Base-by-base conservation (phyloP, 768 basidiomycete genomes). In the Dacryopinax spathularia region DNA sequence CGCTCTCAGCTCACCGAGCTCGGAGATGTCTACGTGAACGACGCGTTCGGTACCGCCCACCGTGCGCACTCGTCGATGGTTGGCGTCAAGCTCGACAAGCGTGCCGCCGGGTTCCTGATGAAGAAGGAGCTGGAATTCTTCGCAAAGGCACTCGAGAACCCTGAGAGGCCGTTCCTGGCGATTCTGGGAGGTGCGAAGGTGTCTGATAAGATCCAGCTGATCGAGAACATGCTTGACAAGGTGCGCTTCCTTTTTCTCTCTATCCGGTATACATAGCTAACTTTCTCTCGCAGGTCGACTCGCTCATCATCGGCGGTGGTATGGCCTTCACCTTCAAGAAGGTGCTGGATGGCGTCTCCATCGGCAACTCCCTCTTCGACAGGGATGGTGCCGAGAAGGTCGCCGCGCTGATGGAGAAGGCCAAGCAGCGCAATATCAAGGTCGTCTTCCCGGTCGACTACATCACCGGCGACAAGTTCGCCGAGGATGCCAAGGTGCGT, bases 261-360 rank as follows among this genome's bases (percentile, higher is more conserved):
- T 33, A 37, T 4, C 13, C 3, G 61, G 33, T 66, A 20, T 60
- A 37, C 5, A 63, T 43, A 60, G 16, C 60, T 61, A 37, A 61
- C 60, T 25, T 37, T 29, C 43, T 61, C 61, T 65, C 59, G 9
- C 66, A 92, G 89, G 95, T 98, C 76, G 80, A 99, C 77, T 89
- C 88, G 25, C 79, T 99, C 68, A 97, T 99, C 73, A 89, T 99
- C 69, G 89, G 91, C 67, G 95, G 95, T 71, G 95, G 95, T 31
- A 99, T 99, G 95, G 90, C 91, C 34, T 99, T 96, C 78, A 99
- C 95, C 64, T 99, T 99, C 83, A 92, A 94, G 77, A 98, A 97
- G 80, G 88, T 86, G 5, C 80, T 95, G 64, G 82, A 97, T 64
- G 80, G 84, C 65, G 80, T 92, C 48, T 73, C 83, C 91, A 99